Conservation (phyloP, 495 filamentous ascomycete species). For the Podospora conica region DNA sequence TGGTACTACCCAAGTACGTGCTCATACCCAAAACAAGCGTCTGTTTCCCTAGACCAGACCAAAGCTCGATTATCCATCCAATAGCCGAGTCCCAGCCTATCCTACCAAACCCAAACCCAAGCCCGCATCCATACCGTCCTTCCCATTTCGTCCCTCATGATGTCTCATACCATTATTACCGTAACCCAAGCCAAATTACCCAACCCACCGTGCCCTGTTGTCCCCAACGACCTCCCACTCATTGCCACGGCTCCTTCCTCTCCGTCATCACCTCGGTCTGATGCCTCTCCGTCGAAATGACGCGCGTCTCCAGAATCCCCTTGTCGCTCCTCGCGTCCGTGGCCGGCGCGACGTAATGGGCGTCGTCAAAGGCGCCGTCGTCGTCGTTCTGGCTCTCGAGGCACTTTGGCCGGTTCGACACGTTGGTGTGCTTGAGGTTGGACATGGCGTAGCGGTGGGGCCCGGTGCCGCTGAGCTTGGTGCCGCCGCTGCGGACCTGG, state of each 20-base stretch:
- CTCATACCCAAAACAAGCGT: no score
- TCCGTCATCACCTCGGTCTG: rapidly evolving
- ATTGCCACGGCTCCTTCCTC: not conserved
- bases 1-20: no score
- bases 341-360: not conserved
- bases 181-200: not conserved
- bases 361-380: not conserved
- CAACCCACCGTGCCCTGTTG: not conserved
- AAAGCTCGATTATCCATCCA: no score
- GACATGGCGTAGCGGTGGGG: not conserved
- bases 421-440: not conserved
- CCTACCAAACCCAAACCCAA: no score
- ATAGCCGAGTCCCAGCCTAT: no score
- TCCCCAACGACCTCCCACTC: not conserved
- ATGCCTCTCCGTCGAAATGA: not conserved
- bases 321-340: not conserved
- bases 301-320: not conserved
- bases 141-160: not conserved
- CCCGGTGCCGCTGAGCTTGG: not conserved
- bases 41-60: no score
- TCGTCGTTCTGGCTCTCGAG: not conserved
- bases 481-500: not conserved
- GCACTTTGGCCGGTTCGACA: not conserved
- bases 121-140: no score
- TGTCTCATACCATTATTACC: not conserved